Evolutionary conservation across 2,329 filamentous ascomycete species (phyloP).

Genomic region (Escovopsis sp.): DNA sequence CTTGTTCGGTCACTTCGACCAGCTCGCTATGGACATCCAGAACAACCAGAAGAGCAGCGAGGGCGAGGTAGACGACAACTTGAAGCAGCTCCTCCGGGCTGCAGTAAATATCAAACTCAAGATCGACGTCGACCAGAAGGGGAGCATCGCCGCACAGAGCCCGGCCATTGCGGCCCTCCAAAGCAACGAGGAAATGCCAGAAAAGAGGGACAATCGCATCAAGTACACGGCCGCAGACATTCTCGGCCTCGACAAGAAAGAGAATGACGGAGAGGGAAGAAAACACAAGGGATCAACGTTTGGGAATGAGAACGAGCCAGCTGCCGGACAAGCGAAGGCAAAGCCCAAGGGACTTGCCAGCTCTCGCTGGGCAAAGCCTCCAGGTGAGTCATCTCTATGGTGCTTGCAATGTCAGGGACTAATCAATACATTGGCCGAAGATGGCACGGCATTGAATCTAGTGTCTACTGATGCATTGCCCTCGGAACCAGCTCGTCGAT

Average conservation of each 20-base stretch:
- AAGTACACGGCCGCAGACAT: constrained; percentile 6
- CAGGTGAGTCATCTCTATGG: background rate
- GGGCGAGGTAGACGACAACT: constrained; percentile 10
- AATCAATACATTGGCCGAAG: background rate
- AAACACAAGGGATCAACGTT: background rate
- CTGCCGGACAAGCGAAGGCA: background rate
- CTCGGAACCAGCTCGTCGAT: background rate
- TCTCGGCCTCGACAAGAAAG: too few relatives aligned
- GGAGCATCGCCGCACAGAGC: background rate
- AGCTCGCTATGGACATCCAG: background rate
- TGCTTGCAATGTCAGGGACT: too few relatives aligned
- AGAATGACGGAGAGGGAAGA: background rate
- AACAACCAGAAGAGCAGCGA: constrained; percentile 1
- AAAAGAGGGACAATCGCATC: constrained; percentile 5
- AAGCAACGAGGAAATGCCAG: background rate
- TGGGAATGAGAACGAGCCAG: background rate
- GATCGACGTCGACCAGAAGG: constrained; percentile 2
- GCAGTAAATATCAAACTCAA: constrained; percentile 12
- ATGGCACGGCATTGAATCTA: background rate
- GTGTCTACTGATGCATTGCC: background rate
- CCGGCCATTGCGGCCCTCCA: constrained; percentile 3
- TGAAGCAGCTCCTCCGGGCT: constrained; percentile 10
- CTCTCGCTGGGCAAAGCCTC: constrained; percentile 7
- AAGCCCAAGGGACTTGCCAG: constrained; percentile 4
- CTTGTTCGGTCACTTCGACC: constrained; percentile 5